phyloP scores from a whole-genome alignment of 805 yeast species.

The Candida vaughaniae region DNA sequence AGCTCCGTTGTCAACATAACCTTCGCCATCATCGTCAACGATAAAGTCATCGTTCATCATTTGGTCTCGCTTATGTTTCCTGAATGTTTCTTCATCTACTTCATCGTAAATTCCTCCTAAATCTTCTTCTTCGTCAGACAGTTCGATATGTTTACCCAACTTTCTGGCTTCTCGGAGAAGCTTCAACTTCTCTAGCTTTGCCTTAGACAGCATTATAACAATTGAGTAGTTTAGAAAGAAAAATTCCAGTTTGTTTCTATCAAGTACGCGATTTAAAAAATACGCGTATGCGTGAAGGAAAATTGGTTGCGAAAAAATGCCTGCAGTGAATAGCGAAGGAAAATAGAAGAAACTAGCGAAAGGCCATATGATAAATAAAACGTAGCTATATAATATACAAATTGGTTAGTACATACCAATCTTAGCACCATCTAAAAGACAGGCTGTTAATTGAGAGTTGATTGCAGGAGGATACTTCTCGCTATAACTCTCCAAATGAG shows the following conservation, averaged over 20 bases:
- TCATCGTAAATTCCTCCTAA: constrained; percentile 66
- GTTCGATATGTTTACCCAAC: constrained; percentile 48
- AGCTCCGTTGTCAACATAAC: constrained; percentile 89
- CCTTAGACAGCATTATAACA: constrained; percentile 31
- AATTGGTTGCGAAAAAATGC: constrained; percentile 8
- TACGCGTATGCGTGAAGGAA: constrained; percentile 4
- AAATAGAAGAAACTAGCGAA: neutral
- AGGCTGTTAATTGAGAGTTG: constrained; percentile 29
- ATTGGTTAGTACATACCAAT: constrained; percentile 11
- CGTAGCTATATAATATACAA: no score
- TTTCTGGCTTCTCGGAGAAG: constrained; percentile 36
- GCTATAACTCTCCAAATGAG: constrained; percentile 17
- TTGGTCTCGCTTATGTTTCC: constrained; percentile 75
- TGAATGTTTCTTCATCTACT: constrained; percentile 76
- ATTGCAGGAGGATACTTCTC: constrained; percentile 25
- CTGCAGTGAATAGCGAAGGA: neutral
- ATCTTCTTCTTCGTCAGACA: constrained; percentile 41
- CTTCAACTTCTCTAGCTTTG: constrained; percentile 18
- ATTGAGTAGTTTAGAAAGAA: constrained; percentile 1
- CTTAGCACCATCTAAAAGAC: constrained; percentile 22
- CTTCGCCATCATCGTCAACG: constrained; percentile 91
- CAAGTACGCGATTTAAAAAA: constrained; percentile 3
- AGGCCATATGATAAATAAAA: no score
- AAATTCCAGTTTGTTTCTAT: neutral
- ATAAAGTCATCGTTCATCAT: constrained; percentile 89